Evolutionary conservation across 106 monocot genomes (phyloP), one percentile per base, ranked within the genome.

Genomic region (Dioscorea dumetorum): DNA sequence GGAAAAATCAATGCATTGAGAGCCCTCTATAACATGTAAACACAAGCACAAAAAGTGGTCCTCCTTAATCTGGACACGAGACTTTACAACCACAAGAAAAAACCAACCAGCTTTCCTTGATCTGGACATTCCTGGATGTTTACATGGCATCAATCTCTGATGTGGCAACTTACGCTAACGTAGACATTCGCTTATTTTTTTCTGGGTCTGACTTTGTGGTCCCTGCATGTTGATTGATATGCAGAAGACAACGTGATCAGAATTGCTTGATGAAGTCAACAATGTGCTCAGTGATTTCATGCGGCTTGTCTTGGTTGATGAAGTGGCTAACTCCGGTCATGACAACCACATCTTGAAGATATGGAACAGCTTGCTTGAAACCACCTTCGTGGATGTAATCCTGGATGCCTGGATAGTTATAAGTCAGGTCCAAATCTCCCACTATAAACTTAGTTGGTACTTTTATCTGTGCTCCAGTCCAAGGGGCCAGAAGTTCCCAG

Each of bases 261-360:
- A 78, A 72, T 24, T 78, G 35, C 18, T n/a, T 28, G 61, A 68
- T 66, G 60, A 79, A 68, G n/a, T 79, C 22, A 21, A n/a, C 57
- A 28, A 79, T 79, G 63, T 79, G 63, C 17, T 79, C 73, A 21
- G 72, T 79, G 20, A 79, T 34, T 48, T 79, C 78, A 1, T 33
- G 5, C 1, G 63, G 31, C 63, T 52, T 69, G 20, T 79, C 79
- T 28, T 73, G 68, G 18, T 79, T 68, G 69, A 79, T 68, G 60
- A 79, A 79, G 63, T 73, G 79, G 14, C 57, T 73, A 12, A 74
- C 58, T n/a, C 73, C 79, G 20, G 73, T 62, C 73, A 79, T 57
- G 12, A 73, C 65, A 6, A 68, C 73, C 15, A 69, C 79, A 8
- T 78, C 72, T 51, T 67, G 6, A 13, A 73, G 63, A 5, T 51